phyloP scores from a whole-genome alignment of 2,329 filamentous ascomycete genomes.

The Ceratocystis variospora region DNA sequence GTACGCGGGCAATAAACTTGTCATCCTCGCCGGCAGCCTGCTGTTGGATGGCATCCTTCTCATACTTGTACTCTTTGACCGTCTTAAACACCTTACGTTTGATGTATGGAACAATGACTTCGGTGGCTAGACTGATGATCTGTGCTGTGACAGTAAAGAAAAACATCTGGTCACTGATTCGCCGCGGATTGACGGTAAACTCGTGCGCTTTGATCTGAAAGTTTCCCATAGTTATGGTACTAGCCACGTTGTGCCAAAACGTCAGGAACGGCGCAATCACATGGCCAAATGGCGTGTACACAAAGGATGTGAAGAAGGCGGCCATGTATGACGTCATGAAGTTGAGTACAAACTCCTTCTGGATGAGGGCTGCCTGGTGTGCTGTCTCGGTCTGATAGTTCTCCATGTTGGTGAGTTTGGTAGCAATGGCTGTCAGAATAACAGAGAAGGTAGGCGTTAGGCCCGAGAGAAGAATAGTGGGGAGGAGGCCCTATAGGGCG shows the following conservation, averaged over 20 bases:
- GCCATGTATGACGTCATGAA: slow-evolving; percentile 93
- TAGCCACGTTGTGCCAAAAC: slow-evolving; percentile 61
- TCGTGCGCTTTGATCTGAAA: slow-evolving; percentile 50
- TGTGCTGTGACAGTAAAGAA: slow-evolving; percentile 94
- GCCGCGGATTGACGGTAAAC: slow-evolving; percentile 70
- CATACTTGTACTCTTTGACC: slow-evolving; percentile 55
- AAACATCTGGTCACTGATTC: slow-evolving; percentile 81
- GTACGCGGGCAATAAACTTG: slow-evolving; percentile 65
- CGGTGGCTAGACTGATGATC: slow-evolving; percentile 72
- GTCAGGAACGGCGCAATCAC: slow-evolving; percentile 75
- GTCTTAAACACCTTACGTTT: slow-evolving; percentile 68
- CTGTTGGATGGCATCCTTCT: slow-evolving; percentile 33
- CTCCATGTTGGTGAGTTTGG: slow-evolving; percentile 64
- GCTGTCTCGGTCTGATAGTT: slow-evolving; percentile 81
- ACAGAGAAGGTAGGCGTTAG: slow-evolving; percentile 65
- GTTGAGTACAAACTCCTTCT: slow-evolving; percentile 91
- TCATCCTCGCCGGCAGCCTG: slow-evolving; percentile 61
- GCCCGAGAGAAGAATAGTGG: slow-evolving; percentile 73
- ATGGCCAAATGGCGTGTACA: slow-evolving; percentile 84
- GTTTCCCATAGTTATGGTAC: slow-evolving; percentile 60
- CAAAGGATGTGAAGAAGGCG: slow-evolving; percentile 82
- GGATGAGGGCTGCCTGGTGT: slow-evolving; percentile 70
- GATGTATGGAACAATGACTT: slow-evolving; percentile 70
- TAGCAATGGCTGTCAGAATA: slow-evolving; percentile 62
- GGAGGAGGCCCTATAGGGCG: slow-evolving; percentile 58